Percentiles rank a stretch among this genome's conserved stretches.
These are phyloP conservation scores for Nitzschia sp. DNA, from an alignment of 108 stramenopile genomes.

Conservation along the genomic window DNA sequence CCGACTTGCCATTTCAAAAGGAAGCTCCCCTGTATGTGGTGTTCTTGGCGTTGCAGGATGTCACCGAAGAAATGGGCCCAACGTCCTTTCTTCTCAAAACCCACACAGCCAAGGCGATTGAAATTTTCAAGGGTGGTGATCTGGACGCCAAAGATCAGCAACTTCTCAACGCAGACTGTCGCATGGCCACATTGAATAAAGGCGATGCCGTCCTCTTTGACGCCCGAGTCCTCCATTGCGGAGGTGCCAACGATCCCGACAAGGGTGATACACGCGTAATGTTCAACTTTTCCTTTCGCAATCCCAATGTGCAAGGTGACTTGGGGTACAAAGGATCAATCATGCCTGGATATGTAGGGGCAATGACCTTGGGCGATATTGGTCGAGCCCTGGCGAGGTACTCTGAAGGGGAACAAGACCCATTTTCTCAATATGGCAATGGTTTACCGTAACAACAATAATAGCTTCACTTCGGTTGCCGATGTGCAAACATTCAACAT, in stretches of 20 bases:
- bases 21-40: slow-evolving; percentile 56
- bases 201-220: slow-evolving; percentile 63
- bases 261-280: slow-evolving; percentile 38
- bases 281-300: slow-evolving; percentile 61
- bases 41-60: slow-evolving; percentile 63
- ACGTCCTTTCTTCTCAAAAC: slow-evolving; percentile 51
- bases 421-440: slow-evolving; percentile 43
- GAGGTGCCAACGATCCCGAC: slow-evolving; percentile 46
- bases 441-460: no score
- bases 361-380: slow-evolving; percentile 44
- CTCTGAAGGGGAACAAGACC: slow-evolving; percentile 32
- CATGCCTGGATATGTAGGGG: slow-evolving; percentile 45
- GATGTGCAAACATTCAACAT: no score
- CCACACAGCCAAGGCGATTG: slow-evolving; percentile 32
- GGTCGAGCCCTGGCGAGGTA: slow-evolving; percentile 36
- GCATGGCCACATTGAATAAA: slow-evolving; percentile 31
- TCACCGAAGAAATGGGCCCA: slow-evolving; percentile 61
- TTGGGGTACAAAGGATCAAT: slow-evolving; percentile 59
- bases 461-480: no score
- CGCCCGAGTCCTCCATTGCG: slow-evolving; percentile 54
- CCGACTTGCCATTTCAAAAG: slow-evolving; percentile 47
- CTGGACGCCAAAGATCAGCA: slow-evolving; percentile 28
- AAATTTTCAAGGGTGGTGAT: slow-evolving; percentile 26
- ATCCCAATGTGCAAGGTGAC: slow-evolving; percentile 42
- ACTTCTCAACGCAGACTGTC: slow-evolving; percentile 16